Conservation (phyloP, 768 basidiomycete genomes). For the Suillus lakei region DNA sequence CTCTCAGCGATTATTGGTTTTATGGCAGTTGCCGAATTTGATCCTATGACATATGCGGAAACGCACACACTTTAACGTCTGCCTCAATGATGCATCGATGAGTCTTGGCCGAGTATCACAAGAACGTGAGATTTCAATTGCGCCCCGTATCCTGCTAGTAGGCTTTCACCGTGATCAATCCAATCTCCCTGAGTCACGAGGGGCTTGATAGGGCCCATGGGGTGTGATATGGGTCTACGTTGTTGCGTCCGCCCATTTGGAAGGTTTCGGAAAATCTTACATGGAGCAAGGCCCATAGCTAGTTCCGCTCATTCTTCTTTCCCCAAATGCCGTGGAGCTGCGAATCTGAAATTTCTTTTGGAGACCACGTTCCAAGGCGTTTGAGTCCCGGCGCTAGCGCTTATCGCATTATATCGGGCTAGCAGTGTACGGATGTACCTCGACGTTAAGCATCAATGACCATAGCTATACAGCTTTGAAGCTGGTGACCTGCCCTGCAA, state of each 20-base stretch:
- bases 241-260: neutral
- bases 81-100: neutral
- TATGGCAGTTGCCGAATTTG: neutral
- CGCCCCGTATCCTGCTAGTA: neutral
- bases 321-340: neutral
- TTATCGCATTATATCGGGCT: neutral
- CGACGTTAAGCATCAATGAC: neutral
- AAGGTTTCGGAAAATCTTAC: neutral
- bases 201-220: neutral
- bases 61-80: neutral
- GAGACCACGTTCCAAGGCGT: neutral
- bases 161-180: neutral
- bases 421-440: neutral
- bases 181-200: neutral
- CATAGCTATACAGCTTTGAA: neutral
- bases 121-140: neutral
- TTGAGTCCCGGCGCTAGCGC: neutral
- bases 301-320: neutral
- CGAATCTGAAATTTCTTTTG: neutral
- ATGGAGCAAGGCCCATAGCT: neutral
- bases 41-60: neutral
- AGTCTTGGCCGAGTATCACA: constrained; percentile 2
- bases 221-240: neutral
- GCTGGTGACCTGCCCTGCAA: neutral
- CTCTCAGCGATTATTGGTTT: neutral